These are phyloP conservation scores for Quercus bicolor DNA, from an alignment of 306 rosid genomes.

Conservation along the genomic window DNA sequence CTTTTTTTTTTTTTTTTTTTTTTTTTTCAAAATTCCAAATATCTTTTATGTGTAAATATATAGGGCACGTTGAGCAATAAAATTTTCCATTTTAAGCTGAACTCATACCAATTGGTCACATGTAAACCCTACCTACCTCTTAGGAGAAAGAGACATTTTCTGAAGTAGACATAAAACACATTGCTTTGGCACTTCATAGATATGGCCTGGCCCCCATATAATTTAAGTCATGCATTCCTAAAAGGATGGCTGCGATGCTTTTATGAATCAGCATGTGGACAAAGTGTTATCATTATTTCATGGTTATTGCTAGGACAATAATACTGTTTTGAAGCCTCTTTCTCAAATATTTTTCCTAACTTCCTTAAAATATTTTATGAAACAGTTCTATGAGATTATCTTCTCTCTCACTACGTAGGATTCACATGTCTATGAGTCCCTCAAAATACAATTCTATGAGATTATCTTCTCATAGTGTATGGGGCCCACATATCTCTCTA, in stretches of 20 bases:
- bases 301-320: too few species aligned
- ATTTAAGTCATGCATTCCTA: not conserved
- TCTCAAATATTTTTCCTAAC: too few species aligned
- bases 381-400: not conserved
- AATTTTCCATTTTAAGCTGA: slow-evolving; percentile 45
- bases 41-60: not conserved
- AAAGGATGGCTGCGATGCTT: not conserved
- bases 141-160: slow-evolving; percentile 34
- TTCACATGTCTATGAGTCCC: too few species aligned
- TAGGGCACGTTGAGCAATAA: slow-evolving; percentile 22
- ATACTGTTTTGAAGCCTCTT: too few species aligned
- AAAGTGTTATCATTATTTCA: not conserved
- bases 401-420: too few species aligned
- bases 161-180: slow-evolving; percentile 30
- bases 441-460: too few species aligned
- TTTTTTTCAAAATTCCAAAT: not conserved
- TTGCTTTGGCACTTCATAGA: slow-evolving; percentile 34
- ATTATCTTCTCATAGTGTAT: too few species aligned
- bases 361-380: too few species aligned
- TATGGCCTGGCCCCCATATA: slow-evolving; percentile 17
- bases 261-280: not conserved
- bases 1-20: too few species aligned
- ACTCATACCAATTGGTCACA: slow-evolving; percentile 46
- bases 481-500: too few species aligned
- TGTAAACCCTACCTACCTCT: slow-evolving; percentile 30